Conservation (phyloP, 306 rosid genomes). For the Echinosophora koreensis region DNA sequence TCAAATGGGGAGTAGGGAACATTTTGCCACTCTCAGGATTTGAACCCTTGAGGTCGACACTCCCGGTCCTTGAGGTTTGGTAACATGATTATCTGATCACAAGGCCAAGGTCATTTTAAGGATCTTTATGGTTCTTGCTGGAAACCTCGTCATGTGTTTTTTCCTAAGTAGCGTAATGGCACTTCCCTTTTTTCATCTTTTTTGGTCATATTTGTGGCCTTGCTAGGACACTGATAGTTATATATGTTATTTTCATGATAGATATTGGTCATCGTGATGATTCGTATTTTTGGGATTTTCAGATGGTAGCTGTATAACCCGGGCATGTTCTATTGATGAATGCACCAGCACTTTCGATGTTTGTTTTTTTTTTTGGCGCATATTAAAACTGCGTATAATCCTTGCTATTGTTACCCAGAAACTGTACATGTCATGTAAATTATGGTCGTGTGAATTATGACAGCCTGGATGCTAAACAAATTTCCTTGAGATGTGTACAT, state of each 20-base stretch:
- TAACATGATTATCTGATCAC: not conserved
- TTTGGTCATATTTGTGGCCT: not conserved
- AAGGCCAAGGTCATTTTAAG: not conserved
- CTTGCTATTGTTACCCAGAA: constrained; percentile 4
- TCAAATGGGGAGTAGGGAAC: not conserved
- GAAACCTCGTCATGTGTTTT: not conserved
- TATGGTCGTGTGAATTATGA: constrained; percentile 13
- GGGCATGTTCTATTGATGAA: constrained; percentile 26
- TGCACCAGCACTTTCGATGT: not conserved
- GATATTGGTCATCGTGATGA: constrained; percentile 1
- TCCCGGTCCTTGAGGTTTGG: not conserved
- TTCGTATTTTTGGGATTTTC: constrained; percentile 13
- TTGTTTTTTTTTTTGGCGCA: not conserved
- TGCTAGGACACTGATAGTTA: constrained; percentile 6
- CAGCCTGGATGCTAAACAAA: not conserved
- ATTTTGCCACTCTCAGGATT: no score
- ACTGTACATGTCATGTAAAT: constrained; percentile 53
- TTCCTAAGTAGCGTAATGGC: not conserved
- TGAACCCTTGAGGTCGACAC: not conserved
- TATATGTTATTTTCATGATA: constrained; percentile 2
- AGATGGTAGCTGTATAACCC: constrained; percentile 42
- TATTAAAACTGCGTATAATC: constrained; percentile 23
- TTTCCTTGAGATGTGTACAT: constrained; percentile 46
- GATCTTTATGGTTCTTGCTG: not conserved
- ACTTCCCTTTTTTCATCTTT: not conserved